Evolutionary conservation across 1,284 basidiomycete species (phyloP).

Genomic region (Cryptococcus amylolentus): DNA sequence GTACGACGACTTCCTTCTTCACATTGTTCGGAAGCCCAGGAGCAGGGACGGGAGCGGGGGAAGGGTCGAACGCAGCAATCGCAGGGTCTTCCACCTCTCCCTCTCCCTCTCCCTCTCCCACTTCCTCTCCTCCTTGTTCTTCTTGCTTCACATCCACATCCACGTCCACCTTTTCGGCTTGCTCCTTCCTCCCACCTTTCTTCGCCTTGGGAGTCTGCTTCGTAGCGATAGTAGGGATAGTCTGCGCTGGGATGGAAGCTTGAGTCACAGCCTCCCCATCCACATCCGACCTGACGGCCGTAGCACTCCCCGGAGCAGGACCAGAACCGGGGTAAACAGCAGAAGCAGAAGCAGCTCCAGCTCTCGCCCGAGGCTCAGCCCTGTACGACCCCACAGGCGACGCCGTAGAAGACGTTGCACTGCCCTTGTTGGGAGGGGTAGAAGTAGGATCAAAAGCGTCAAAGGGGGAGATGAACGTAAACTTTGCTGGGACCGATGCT

Average conservation of each 20-base stretch:
- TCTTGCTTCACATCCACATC: neutral
- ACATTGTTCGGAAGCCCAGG: no score
- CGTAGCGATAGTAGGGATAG: neutral
- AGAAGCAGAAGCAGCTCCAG: no score
- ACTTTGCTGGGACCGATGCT: conserved; percentile 15
- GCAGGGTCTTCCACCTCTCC: no score
- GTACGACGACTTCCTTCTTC: neutral
- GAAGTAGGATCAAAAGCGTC: conserved; percentile 31
- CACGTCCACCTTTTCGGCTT: no score
- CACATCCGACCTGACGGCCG: no score
- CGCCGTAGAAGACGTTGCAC: conserved; percentile 3
- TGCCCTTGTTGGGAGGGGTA: no score
- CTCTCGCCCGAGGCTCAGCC: neutral
- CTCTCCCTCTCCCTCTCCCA: neutral
- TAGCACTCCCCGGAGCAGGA: no score
- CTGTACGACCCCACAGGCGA: neutral
- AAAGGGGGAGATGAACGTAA: conserved; percentile 46
- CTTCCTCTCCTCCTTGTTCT: neutral
- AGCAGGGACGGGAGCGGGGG: no score
- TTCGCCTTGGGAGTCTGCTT: neutral
- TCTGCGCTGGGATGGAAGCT: neutral
- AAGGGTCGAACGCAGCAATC: no score
- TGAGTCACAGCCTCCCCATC: neutral
- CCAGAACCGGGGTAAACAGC: no score
- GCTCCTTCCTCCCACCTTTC: neutral